Conservation (phyloP, 208 protist genomes). For the Wallacemonas sp. region DNA sequence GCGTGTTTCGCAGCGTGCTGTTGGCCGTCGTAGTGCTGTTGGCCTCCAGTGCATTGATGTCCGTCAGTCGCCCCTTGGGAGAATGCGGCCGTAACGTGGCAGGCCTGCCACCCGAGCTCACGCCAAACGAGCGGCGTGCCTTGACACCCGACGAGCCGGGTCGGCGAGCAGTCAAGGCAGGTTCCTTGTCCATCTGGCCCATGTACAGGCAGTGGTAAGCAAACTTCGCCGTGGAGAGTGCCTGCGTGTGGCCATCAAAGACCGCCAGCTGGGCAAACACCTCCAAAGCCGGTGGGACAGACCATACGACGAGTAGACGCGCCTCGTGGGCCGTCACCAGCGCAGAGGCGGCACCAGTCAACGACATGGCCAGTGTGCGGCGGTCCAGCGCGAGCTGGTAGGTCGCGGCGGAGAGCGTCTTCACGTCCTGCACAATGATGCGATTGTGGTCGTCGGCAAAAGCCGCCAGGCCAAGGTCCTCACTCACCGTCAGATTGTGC, state of each 20-base stretch:
- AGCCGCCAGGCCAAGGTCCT: constrained; percentile 54
- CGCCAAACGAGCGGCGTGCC: not conserved
- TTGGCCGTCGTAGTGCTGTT: not conserved
- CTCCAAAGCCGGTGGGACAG: constrained; percentile 45
- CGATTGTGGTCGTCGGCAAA: constrained; percentile 42
- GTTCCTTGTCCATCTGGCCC: constrained; percentile 11
- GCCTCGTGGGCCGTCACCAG: constrained; percentile 47
- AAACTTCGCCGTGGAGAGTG: not conserved
- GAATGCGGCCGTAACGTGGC: not conserved
- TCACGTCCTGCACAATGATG: constrained; percentile 59
- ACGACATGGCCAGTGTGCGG: constrained; percentile 25
- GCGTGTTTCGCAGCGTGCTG: not conserved
- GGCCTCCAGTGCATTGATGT: not conserved
- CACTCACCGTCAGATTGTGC: constrained; percentile 43
- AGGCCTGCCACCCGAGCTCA: not conserved
- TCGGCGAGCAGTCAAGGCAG: not conserved
- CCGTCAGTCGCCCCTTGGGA: no score
- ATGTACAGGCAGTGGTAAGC: constrained; percentile 3
- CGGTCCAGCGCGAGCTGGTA: constrained; percentile 17
- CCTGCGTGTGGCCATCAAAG: constrained; percentile 14
- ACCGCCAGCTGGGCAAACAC: constrained; percentile 36
- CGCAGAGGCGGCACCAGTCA: constrained; percentile 47
- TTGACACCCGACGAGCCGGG: not conserved
- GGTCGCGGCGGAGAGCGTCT: constrained; percentile 18
- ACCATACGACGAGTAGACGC: constrained; percentile 55